A percentile compares a stretch with the other conserved stretches of the same genome.
Conservation (phyloP, 2,329 filamentous ascomycete species). For the Hypomyces perniciosus region DNA sequence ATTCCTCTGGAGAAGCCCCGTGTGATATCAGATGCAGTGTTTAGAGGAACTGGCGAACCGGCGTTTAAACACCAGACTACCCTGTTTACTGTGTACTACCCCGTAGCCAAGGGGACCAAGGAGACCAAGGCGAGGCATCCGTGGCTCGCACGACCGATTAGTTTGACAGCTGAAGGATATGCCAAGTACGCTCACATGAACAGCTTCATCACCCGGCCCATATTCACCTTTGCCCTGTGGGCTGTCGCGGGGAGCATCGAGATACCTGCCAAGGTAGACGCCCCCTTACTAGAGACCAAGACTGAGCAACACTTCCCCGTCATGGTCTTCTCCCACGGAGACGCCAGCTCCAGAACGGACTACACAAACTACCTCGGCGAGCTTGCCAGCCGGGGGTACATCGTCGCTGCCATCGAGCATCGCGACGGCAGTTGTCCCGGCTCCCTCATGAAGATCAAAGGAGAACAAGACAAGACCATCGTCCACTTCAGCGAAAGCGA, state of each 20-base stretch:
- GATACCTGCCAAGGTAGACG: slow-evolving; percentile 44
- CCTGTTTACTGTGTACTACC: slow-evolving; percentile 46
- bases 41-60: slow-evolving; percentile 29
- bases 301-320: slow-evolving; percentile 31
- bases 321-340: slow-evolving; percentile 48
- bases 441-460: slow-evolving; percentile 30
- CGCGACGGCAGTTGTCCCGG: slow-evolving; percentile 47
- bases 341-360: slow-evolving; percentile 44
- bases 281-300: slow-evolving; percentile 29
- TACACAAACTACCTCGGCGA: slow-evolving; percentile 48
- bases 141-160: slow-evolving; percentile 41
- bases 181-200: slow-evolving; percentile 39
- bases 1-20: slow-evolving; percentile 31
- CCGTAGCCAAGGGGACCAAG: slow-evolving; percentile 25
- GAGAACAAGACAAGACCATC: slow-evolving; percentile 23
- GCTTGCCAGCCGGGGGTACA: slow-evolving; percentile 42
- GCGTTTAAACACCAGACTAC: slow-evolving; percentile 43
- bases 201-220: slow-evolving; percentile 35
- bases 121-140: slow-evolving; percentile 28
- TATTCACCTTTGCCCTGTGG: slow-evolving; percentile 39
- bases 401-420: slow-evolving; percentile 47
- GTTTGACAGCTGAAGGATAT: slow-evolving; percentile 40
- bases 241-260: slow-evolving; percentile 37
- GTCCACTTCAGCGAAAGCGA: slow-evolving; percentile 33
- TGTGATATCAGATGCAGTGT: slow-evolving; percentile 25